Percentiles rank a stretch among this genome's conserved stretches.
Conservation (phyloP, 306 rosid species). For the Ceratonia siliqua region DNA sequence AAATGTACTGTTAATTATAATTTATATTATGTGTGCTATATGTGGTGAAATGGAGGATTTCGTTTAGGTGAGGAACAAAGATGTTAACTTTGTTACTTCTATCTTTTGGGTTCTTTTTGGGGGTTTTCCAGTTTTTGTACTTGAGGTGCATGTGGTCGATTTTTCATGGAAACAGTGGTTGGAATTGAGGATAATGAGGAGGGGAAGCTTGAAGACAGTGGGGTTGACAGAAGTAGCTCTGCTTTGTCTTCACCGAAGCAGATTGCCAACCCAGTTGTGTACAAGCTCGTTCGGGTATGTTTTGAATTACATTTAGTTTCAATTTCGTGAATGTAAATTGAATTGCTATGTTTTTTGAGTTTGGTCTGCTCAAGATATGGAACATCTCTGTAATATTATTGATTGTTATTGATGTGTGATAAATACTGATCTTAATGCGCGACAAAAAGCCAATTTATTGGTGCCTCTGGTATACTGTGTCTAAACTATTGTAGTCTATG, state of each 20-base stretch:
- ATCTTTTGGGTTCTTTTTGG: constrained; percentile 22
- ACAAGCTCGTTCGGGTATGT: constrained; percentile 96
- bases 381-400: constrained; percentile 1
- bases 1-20: background rate
- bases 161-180: constrained; percentile 86
- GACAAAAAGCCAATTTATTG: background rate
- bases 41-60: constrained; percentile 19
- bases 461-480: background rate
- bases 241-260: constrained; percentile 65
- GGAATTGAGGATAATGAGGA: constrained; percentile 78
- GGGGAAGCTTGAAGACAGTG: constrained; percentile 63
- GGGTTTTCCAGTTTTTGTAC: constrained; percentile 65
- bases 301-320: background rate
- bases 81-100: constrained; percentile 36
- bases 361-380: background rate
- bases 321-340: constrained; percentile 23
- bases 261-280: constrained; percentile 85
- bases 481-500: background rate
- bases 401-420: background rate
- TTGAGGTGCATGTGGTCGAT: constrained; percentile 93
- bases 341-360: constrained; percentile 2
- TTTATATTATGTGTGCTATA: constrained; percentile 26
- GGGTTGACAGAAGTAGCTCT: constrained; percentile 58
- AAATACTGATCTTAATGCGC: background rate
- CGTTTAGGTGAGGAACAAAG: background rate